Percentiles rank a stretch among this genome's conserved stretches.
Conservation (phyloP, 2,329 filamentous ascomycete species). For the Emericellopsis cladophorae region DNA sequence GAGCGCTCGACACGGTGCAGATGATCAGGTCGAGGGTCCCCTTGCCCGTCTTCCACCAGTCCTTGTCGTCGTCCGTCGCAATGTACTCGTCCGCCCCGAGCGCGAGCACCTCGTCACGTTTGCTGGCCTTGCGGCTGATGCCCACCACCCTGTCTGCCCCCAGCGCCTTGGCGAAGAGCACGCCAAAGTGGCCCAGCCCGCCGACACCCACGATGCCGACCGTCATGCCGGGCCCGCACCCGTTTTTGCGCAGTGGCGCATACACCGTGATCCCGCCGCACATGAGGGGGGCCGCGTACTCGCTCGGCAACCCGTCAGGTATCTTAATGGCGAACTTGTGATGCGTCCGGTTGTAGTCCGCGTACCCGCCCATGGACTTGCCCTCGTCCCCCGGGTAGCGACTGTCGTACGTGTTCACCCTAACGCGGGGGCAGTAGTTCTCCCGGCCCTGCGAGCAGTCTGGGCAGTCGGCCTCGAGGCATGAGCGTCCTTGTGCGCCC, state of each 20-base stretch:
- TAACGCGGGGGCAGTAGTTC: conserved; percentile 26
- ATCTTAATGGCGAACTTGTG: conserved; percentile 36
- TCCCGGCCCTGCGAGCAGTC: conserved; percentile 26
- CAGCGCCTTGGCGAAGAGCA: conserved; percentile 56
- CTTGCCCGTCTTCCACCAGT: conserved; percentile 40
- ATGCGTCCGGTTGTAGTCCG: conserved; percentile 1
- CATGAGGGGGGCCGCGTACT: conserved; percentile 47
- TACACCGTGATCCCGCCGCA: conserved; percentile 61
- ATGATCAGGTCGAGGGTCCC: conserved; percentile 44
- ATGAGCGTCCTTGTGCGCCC: conserved; percentile 44
- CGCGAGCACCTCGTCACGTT: conserved; percentile 40
- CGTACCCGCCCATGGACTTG: conserved; percentile 1
- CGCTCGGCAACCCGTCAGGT: conserved; percentile 25
- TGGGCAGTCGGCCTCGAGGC: conserved; percentile 27
- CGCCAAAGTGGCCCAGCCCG: conserved; percentile 55
- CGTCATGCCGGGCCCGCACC: conserved; percentile 51
- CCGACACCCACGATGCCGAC: conserved; percentile 58
- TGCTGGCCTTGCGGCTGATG: conserved; percentile 39
- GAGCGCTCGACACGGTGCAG: conserved; percentile 35
- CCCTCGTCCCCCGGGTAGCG: background rate
- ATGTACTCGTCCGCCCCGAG: conserved; percentile 43
- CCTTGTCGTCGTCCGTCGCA: conserved; percentile 30
- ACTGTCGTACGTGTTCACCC: conserved; percentile 1
- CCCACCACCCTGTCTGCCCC: conserved; percentile 48
- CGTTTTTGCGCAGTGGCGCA: conserved; percentile 47